Evolutionary conservation across 2,329 filamentous ascomycete genomes (phyloP), one percentile per base, ranked within the genome.

Genomic region (Claviceps sp.): DNA sequence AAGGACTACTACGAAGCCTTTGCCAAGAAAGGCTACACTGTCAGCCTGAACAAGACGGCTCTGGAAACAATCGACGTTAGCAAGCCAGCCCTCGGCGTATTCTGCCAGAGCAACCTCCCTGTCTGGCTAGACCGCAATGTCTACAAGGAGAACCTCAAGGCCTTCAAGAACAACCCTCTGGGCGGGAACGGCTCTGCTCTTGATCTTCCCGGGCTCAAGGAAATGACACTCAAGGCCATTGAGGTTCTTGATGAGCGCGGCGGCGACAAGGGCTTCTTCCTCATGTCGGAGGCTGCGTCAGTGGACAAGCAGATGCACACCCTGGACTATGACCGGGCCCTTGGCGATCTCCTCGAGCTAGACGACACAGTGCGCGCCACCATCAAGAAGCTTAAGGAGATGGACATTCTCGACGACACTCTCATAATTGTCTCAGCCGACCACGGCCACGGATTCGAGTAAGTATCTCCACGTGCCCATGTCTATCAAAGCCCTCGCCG

Each of bases 221-320:
- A 93, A 45, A 94, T 94, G 88, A 90, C 88, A 0, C 73, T 90
- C 59, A 94, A 94, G 73, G 87, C 87, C 24, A 78, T 93, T 48
- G 86, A 91, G 54, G 81, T 91, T 50, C 78, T 93, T n/a, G 70
- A 84, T 65, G 74, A 74, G 41, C 76, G 80, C 54, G 80, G 82
- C 30, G 76, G 77, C 38, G 76, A 84, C 53, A 77, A 86, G 54
- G 88, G 88, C 5, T 94, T 85, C 77, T 89, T 93, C 75, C 75
- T 94, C 62, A 93, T 94, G 87, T 82, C 82, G 13, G 88, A 94
- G 67, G 88, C 84, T 26, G 88, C 88, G 16, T 87, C 82, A 2
- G 86, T 94, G 59, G 88, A 93, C 70, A 94, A 94, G 75, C 84
- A 88, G 75, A 93, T 94, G 87, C 88, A 94, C 70, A 66, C 73